Percentiles rank a stretch among this genome's conserved stretches.
phyloP scores from a whole-genome alignment of 2,329 filamentous ascomycete species.

The Venturia nashicola region DNA sequence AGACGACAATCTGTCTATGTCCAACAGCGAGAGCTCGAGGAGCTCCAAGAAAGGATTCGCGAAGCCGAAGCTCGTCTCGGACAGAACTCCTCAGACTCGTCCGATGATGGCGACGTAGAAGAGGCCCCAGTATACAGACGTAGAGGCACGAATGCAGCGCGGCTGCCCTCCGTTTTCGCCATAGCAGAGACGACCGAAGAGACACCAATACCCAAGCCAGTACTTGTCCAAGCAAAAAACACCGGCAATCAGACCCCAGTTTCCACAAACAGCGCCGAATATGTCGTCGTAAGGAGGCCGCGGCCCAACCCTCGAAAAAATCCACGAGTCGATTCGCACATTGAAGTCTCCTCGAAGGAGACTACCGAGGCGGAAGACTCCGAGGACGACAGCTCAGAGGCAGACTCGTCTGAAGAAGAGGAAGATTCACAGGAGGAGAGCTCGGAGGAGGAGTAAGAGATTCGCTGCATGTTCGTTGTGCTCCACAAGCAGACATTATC shows the following conservation, averaged over 20 bases:
- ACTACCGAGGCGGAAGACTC: conserved; percentile 6
- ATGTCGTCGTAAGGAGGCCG: conserved; percentile 8
- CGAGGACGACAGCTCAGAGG: conserved; percentile 6
- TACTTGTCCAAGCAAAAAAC: neutral
- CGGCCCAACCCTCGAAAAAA: conserved; percentile 3
- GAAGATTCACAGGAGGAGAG: conserved; percentile 4
- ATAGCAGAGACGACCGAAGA: conserved; percentile 9
- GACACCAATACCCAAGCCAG: neutral
- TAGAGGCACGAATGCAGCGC: neutral
- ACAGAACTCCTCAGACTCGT: conserved; percentile 20
- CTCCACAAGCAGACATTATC: neutral
- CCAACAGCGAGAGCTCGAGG: conserved; percentile 69
- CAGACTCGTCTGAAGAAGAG: conserved; percentile 1
- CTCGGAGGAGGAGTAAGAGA: conserved; percentile 6
- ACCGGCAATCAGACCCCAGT: neutral
- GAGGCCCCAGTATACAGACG: neutral
- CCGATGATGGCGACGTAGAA: neutral
- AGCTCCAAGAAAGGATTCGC: conserved; percentile 69
- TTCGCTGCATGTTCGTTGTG: neutral
- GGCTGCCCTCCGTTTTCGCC: conserved; percentile 3
- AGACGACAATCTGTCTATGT: conserved; percentile 71
- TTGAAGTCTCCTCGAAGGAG: conserved; percentile 6
- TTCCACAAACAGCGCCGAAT: conserved; percentile 3
- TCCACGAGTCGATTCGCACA: conserved; percentile 8
- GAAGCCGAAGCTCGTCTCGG: conserved; percentile 70